A percentile compares a stretch with the other conserved stretches of the same genome.
phyloP scores from a whole-genome alignment of 257 asterid species.

The Nicotiana attenuata region DNA sequence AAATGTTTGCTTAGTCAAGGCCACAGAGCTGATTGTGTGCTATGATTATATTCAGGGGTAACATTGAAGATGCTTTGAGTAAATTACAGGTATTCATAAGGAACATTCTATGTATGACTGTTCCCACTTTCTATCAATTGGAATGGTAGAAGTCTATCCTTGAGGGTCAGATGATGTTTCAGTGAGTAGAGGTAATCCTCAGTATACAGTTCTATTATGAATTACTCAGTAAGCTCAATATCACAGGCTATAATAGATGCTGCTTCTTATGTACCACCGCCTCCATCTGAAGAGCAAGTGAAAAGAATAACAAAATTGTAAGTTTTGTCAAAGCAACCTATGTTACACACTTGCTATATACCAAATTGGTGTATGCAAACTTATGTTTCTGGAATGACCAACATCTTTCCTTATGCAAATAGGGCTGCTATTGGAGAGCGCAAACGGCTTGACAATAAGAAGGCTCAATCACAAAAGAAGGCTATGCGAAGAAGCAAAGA shows the following conservation, averaged over 20 bases:
- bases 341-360: background rate
- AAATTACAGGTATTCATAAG: constrained; percentile 71
- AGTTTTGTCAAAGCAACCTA: constrained; percentile 25
- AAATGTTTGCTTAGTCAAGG: constrained; percentile 4
- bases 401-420: background rate
- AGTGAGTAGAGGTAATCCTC: background rate
- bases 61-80: constrained; percentile 75
- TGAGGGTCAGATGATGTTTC: background rate
- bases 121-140: background rate
- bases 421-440: constrained; percentile 75
- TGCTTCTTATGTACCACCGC: constrained; percentile 89
- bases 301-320: constrained; percentile 67
- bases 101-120: background rate
- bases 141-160: background rate
- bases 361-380: background rate
- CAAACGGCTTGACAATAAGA: constrained; percentile 64
- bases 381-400: background rate
- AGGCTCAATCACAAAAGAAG: constrained; percentile 66
- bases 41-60: constrained; percentile 49
- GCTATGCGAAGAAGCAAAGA: constrained; percentile 55
- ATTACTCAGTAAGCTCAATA: constrained; percentile 17
- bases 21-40: constrained; percentile 15
- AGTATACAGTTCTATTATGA: background rate
- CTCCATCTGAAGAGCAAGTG: constrained; percentile 79
- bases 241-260: constrained; percentile 84